These are phyloP conservation scores for Penstemon davidsonii DNA, from an alignment of 257 asterid genomes.

Conservation along the genomic window DNA sequence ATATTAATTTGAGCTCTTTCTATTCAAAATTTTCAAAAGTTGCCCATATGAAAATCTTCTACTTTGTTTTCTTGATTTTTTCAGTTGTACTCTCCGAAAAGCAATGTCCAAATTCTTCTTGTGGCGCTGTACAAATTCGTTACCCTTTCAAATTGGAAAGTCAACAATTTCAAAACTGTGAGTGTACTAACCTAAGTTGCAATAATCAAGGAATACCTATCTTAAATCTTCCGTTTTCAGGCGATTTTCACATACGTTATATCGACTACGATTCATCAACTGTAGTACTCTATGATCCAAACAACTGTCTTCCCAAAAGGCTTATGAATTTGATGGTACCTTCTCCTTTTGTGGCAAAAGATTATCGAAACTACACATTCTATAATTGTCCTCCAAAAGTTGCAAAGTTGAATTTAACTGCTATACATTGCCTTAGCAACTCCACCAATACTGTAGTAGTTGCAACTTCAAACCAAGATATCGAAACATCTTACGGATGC, in stretches of 20 bases:
- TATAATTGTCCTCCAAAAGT: conserved; percentile 7
- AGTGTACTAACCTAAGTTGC: conserved; percentile 9
- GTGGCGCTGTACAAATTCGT: neutral
- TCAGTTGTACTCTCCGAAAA: neutral
- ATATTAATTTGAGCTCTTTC: no score
- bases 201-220: neutral
- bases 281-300: conserved; percentile 31
- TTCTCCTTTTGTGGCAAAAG: conserved; percentile 21
- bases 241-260: conserved; percentile 5
- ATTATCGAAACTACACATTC: conserved; percentile 29
- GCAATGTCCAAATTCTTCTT: no score
- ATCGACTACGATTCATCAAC: neutral
- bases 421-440: conserved; percentile 28
- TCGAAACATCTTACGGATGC: neutral
- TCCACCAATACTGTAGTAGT: neutral
- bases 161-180: neutral
- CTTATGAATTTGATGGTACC: conserved; percentile 17
- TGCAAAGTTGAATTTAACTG: neutral
- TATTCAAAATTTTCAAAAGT: neutral
- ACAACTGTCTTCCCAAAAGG: conserved; percentile 26
- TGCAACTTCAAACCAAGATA: neutral
- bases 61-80: neutral
- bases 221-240: conserved; percentile 15
- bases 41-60: neutral
- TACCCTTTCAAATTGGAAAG: conserved; percentile 18